phyloP scores from a whole-genome alignment of 1,139 yeast species.

The Geotrichum fermentans region DNA sequence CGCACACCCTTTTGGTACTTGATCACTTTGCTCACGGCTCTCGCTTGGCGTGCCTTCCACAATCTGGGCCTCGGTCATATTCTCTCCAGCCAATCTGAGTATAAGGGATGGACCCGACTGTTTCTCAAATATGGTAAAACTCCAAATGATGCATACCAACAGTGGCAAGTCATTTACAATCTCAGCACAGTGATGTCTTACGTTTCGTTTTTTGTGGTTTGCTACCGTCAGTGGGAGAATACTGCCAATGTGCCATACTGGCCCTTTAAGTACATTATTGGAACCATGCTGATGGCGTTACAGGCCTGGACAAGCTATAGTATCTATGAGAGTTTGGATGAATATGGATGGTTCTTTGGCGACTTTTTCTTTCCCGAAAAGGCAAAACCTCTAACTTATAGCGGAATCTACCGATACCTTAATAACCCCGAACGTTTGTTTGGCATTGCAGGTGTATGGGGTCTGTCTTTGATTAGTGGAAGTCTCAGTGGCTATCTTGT shows the following conservation, averaged over 20 bases:
- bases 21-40: constrained; percentile 47
- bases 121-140: constrained; percentile 65
- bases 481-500: constrained; percentile 52
- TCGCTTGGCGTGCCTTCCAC: constrained; percentile 51
- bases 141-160: constrained; percentile 63
- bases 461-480: constrained; percentile 60
- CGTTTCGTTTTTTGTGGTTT: constrained; percentile 37
- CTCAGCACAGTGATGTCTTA: constrained; percentile 43
- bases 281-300: constrained; percentile 50
- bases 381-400: constrained; percentile 54
- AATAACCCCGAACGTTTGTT: constrained; percentile 81
- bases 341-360: constrained; percentile 88
- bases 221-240: constrained; percentile 38
- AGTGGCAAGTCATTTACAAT: constrained; percentile 74
- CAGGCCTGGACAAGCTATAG: constrained; percentile 72
- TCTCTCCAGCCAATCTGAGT: constrained; percentile 56
- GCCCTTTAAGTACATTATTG: constrained; percentile 58
- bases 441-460: constrained; percentile 84
- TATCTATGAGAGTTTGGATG: constrained; percentile 70
- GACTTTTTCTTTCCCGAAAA: constrained; percentile 69
- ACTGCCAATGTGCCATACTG: constrained; percentile 35
- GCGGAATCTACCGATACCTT: constrained; percentile 79
- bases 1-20: constrained; percentile 30
- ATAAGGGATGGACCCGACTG: constrained; percentile 62
- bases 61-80: constrained; percentile 51